A percentile compares a stretch with the other conserved stretches of the same genome.
Evolutionary conservation across 176 grass and related monocot genomes (phyloP).

Genomic region (Avena atlantica): DNA sequence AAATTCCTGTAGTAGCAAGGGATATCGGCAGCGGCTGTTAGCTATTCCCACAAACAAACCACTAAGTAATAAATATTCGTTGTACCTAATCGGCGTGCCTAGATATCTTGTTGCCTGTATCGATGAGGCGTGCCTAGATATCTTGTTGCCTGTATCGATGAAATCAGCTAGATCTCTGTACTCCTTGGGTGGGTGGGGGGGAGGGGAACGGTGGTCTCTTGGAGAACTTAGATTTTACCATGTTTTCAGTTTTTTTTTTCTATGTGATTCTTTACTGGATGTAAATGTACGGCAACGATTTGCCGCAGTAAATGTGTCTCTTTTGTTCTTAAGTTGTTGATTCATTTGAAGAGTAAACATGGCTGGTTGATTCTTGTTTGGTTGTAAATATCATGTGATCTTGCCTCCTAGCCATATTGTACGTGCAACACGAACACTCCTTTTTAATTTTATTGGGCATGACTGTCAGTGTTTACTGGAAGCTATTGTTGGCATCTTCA

Average conservation of each 20-base stretch:
- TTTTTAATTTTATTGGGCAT: background rate
- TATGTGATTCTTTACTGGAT: background rate
- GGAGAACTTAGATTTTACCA: background rate
- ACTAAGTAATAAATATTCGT: background rate
- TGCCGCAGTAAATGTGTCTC: background rate
- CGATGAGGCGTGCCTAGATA: background rate
- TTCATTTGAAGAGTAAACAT: background rate
- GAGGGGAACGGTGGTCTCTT: background rate
- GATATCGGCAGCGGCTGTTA: background rate
- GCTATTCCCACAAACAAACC: background rate
- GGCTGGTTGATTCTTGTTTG: background rate
- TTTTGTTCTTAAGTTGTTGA: slow-evolving; percentile 15
- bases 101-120: background rate
- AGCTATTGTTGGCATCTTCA: slow-evolving; percentile 12
- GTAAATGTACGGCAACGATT: background rate
- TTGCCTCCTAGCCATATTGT: slow-evolving; percentile 27
- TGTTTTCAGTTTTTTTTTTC: background rate
- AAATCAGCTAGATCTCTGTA: slow-evolving; percentile 41
- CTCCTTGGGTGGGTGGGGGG: slow-evolving; percentile 9
- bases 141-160: background rate
- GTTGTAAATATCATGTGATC: background rate
- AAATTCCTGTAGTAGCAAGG: slow-evolving; percentile 28
- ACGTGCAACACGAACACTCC: background rate
- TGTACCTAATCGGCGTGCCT: background rate
- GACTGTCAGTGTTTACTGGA: background rate